These are phyloP conservation scores for Naganishia antarctica DNA, from an alignment of 768 basidiomycete species.

Conservation along the genomic window DNA sequence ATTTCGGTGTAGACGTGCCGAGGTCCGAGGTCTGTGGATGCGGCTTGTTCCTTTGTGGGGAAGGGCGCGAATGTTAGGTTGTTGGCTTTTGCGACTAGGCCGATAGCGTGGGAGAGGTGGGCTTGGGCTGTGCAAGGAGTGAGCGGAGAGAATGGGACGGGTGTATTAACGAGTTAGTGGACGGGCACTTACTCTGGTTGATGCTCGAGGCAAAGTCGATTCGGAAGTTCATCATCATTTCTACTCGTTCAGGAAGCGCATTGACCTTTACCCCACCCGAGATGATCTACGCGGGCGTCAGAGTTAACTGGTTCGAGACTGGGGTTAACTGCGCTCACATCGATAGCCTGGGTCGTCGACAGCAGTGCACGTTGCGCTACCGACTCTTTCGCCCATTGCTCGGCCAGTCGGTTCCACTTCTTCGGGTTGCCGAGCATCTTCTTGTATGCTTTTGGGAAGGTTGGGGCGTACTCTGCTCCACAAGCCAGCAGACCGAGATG, in stretches of 20 bases:
- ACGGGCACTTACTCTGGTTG: constrained; percentile 29
- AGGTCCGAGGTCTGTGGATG: not conserved
- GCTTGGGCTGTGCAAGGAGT: constrained; percentile 25
- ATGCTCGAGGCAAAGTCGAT: constrained; percentile 44
- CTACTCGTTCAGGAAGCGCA: constrained; percentile 65
- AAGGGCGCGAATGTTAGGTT: constrained; percentile 16
- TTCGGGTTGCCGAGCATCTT: constrained; percentile 40
- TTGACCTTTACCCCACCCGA: constrained; percentile 58
- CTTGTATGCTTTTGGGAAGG: constrained; percentile 57
- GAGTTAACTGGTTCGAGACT: too few species aligned
- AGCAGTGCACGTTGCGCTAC: constrained; percentile 37
- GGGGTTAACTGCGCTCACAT: too few species aligned
- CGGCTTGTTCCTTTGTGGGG: not conserved
- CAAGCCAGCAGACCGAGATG: constrained; percentile 58
- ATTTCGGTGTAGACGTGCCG: constrained; percentile 25
- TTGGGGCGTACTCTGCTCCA: constrained; percentile 59
- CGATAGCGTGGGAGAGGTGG: constrained; percentile 8
- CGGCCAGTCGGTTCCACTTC: constrained; percentile 52
- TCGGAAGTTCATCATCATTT: constrained; percentile 41
- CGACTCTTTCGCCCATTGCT: constrained; percentile 48
- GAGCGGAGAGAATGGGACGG: not conserved
- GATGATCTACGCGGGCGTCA: constrained; percentile 32
- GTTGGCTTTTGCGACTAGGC: constrained; percentile 5
- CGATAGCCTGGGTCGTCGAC: constrained; percentile 60
- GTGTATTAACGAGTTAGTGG: not conserved